Evolutionary conservation across 2,329 filamentous ascomycete species (phyloP), one percentile per base, ranked within the genome.

Genomic region (Xylaria arbuscula): DNA sequence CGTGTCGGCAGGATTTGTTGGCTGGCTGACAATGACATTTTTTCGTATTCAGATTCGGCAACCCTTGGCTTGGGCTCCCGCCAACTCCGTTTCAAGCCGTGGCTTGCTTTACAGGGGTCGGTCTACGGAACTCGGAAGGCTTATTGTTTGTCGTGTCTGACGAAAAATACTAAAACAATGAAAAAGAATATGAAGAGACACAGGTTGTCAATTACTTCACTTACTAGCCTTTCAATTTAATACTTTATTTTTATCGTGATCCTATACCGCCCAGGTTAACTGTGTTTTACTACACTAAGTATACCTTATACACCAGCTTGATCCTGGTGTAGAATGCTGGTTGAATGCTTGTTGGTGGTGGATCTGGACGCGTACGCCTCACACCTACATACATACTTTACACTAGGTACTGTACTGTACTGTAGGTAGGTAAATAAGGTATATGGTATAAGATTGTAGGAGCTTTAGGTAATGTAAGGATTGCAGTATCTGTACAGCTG

Each of bases 351-450:
- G 10, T 38, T 38, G 17, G n/a, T 38, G 34, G 32, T 55, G 51
- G 51, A 55, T 15, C n/a, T 19, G 51, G 51, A 55, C 51, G 51
- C 51, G 48, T 62, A 55, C 59, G 59, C 59, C 24, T 38, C 32
- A 55, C 54, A 40, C 59, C 1, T 45, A 45, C 42, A n/a, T 28
- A 28, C 28, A 28, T 28, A 28, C 28, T 5, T 28, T 28, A n/a
- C n/a, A n/a, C n/a, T n/a, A n/a, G n/a, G n/a, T n/a, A n/a, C n/a
- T n/a, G n/a, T n/a, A n/a, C n/a, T n/a, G n/a, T n/a, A n/a, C n/a
- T n/a, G n/a, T n/a, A n/a, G n/a, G n/a, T n/a, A n/a, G n/a, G n/a
- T n/a, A n/a, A n/a, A n/a, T n/a, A n/a, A n/a, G n/a, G n/a, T n/a
- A n/a, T n/a, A n/a, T n/a, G n/a, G n/a, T n/a, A n/a, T n/a, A n/a